A percentile compares a stretch with the other conserved stretches of the same genome.
phyloP scores from a whole-genome alignment of 176 grass and related monocot genomes.

The Alopecurus myosuroides region DNA sequence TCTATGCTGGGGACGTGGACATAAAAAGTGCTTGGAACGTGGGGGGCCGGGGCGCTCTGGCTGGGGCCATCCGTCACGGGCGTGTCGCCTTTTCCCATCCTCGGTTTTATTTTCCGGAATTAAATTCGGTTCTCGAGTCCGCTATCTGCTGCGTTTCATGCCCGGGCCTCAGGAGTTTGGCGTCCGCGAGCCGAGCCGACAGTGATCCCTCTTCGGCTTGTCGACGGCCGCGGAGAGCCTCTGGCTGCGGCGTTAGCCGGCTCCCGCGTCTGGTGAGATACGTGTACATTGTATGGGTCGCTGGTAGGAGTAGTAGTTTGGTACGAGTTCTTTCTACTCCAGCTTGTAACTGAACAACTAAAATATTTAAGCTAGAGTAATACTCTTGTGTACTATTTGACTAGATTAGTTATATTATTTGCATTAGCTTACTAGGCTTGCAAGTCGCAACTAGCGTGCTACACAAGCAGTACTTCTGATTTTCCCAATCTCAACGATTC shows the following conservation, averaged over 20 bases:
- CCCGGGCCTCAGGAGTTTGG: conserved; percentile 23
- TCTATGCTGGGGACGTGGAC: background rate
- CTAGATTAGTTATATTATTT: too few species aligned
- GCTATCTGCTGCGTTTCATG: conserved; percentile 43
- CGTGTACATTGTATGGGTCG: background rate
- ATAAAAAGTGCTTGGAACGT: conserved; percentile 19
- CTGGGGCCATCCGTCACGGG: conserved; percentile 60
- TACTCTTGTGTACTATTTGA: too few species aligned
- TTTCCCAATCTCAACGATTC: too few species aligned
- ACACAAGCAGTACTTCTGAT: background rate
- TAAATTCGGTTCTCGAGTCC: conserved; percentile 48
- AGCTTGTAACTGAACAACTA: too few species aligned
- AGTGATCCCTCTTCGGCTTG: background rate
- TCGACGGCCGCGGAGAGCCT: too few species aligned
- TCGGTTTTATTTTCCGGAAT: conserved; percentile 8
- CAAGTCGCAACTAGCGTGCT: background rate
- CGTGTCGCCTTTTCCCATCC: conserved; percentile 15
- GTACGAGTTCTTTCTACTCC: too few species aligned
- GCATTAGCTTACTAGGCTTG: background rate
- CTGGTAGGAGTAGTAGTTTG: too few species aligned
- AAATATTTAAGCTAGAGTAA: too few species aligned
- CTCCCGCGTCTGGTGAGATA: background rate
- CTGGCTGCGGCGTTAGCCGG: background rate
- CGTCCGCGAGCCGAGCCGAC: conserved; percentile 37
- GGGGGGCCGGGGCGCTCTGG: conserved; percentile 20